phyloP scores from a whole-genome alignment of 2,329 filamentous ascomycete genomes.

The Alternaria incomplexa region DNA sequence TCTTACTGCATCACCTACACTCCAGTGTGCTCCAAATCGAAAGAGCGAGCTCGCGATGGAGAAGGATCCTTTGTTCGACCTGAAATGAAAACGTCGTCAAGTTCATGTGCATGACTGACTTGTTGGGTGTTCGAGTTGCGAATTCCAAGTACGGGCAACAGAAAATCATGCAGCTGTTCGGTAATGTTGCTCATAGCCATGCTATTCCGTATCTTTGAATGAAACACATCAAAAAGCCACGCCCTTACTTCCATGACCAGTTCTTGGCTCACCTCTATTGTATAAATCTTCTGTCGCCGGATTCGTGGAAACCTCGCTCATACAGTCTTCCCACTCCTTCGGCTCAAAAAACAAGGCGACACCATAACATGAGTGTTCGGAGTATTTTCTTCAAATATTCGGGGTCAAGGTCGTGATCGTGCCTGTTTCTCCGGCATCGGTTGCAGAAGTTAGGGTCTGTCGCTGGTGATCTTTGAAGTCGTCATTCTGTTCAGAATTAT shows the following conservation, averaged over 20 bases:
- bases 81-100: rapidly evolving
- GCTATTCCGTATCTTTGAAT: not conserved
- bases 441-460: too few species aligned
- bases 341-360: too few species aligned
- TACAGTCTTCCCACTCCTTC: too few species aligned
- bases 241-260: too few species aligned
- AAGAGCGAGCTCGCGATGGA: not conserved
- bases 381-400: not conserved
- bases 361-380: too few species aligned
- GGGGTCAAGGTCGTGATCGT: not conserved
- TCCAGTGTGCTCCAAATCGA: not conserved
- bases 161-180: not conserved
- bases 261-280: too few species aligned
- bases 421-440: not conserved
- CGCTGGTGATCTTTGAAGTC: too few species aligned
- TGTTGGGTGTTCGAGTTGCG: not conserved
- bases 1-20: not conserved
- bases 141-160: rapidly evolving
- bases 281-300: not conserved
- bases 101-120: not conserved
- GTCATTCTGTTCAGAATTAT: too few species aligned
- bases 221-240: not conserved
- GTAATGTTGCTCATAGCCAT: not conserved
- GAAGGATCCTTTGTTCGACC: not conserved
- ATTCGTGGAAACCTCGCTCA: too few species aligned